These are phyloP conservation scores for Amylocarpus encephaloides DNA, from an alignment of 2,329 filamentous ascomycete genomes.

Conservation along the genomic window DNA sequence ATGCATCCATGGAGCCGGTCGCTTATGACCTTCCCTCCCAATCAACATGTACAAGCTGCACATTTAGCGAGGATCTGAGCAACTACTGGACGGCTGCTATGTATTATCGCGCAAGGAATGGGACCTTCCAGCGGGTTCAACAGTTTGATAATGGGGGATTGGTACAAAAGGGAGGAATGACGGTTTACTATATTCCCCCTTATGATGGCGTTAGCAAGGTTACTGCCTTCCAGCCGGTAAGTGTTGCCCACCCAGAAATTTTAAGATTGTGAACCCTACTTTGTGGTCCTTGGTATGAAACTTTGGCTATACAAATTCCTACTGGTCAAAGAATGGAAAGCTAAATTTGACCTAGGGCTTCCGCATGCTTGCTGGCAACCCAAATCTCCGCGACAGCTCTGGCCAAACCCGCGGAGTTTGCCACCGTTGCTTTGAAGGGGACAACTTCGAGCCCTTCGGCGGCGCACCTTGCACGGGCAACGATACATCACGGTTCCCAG, in stretches of 20 bases:
- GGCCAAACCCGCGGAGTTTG: conserved; percentile 8
- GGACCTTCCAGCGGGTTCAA: background rate
- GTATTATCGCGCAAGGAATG: conserved; percentile 8
- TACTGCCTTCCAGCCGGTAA: conserved; percentile 6
- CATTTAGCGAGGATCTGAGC: conserved; percentile 14
- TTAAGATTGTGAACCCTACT: background rate
- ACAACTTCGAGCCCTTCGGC: conserved; percentile 5
- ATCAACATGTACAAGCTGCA: conserved; percentile 11
- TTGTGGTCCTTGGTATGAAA: background rate
- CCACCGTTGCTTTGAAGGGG: conserved; percentile 7
- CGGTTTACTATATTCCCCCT: conserved; percentile 7
- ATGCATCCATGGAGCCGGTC: conserved; percentile 6
- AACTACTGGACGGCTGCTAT: conserved; percentile 15
- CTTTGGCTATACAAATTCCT: too few relatives aligned
- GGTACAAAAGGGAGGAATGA: conserved; percentile 3
- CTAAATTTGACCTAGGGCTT: conserved; percentile 4
- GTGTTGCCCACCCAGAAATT: background rate
- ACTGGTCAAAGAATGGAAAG: background rate
- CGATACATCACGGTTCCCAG: conserved; percentile 2
- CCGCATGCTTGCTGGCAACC: conserved; percentile 13
- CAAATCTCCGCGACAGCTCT: conserved; percentile 7
- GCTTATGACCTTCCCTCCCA: conserved; percentile 2
- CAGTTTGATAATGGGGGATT: conserved; percentile 5
- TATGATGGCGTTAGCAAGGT: conserved; percentile 8
- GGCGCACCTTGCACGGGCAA: conserved; percentile 8